Evolutionary conservation across 1,139 yeast genomes (phyloP), one percentile per base, ranked within the genome.

Genomic region (Pichia sp.): DNA sequence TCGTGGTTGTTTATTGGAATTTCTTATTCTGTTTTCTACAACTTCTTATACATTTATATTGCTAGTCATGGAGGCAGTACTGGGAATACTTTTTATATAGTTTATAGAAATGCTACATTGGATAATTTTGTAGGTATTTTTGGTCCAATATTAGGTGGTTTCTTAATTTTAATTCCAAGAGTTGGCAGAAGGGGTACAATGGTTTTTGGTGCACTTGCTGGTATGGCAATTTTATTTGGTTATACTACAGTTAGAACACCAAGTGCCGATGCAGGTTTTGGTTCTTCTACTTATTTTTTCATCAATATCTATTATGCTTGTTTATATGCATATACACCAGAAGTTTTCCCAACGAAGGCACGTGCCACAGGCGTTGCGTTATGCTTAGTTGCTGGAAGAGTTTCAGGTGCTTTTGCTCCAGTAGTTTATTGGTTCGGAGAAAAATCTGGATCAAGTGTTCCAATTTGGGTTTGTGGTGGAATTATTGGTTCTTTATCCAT

Each of bases 391-490:
- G 63, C 67, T 32, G 69, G 71, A 41, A 67, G 82, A 55, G 59
- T 69, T 12, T 66, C 73, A 28, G 74, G 79, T 12, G 68, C 70
- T 34, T 62, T 76, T 51, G 76, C 74, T 6, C 81, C 82, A 0
- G 68, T 76, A 35, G 70, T 76, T 45, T 76, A 75, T 40, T 56
- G 51, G 48, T 77, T 58, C 55, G 68, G 73, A 40, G 65, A 70
- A 41, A 54, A 65, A 40, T 64, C 74, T 10, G 61, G 64, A 8
- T 65, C 78, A 3, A 49, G 71, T 11, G 72, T 70, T 30, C 82
- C 82, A 2, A 73, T 78, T 43, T 77, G 76, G 71, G 76, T 76
- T n/a, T 71, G 78, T 61, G 83, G 82, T 29, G 78, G 77, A 1
- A 61, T 71, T 49, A 71, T 73, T 50, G 76, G 78, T 4, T 60